These are phyloP conservation scores for Cercospora beticola DNA, from an alignment of 2,329 filamentous ascomycete genomes.

Conservation along the genomic window DNA sequence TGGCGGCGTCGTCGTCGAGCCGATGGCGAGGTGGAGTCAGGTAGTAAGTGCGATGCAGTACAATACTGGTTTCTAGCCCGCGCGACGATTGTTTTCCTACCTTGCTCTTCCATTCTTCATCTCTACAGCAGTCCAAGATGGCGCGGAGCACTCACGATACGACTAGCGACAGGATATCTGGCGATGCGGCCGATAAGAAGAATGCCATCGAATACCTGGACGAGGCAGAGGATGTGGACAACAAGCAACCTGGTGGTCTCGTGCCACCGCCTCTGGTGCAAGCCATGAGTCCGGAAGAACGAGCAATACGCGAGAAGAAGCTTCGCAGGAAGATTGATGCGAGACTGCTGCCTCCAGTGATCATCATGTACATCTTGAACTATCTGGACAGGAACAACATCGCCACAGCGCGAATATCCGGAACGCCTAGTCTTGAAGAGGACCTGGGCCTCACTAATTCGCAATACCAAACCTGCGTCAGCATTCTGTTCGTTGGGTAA, in stretches of 20 bases:
- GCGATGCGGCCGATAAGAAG: conserved; percentile 18
- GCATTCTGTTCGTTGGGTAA: conserved; percentile 45
- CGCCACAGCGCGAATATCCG: conserved; percentile 32
- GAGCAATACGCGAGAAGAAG: conserved; percentile 47
- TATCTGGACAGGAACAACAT: conserved; percentile 55
- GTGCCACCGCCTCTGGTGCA: conserved; percentile 21
- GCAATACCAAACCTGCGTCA: conserved; percentile 49
- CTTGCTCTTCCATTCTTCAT: background rate
- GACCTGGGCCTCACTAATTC: conserved; percentile 47
- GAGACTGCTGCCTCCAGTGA: conserved; percentile 65
- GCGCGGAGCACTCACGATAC: conserved; percentile 17
- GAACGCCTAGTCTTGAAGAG: conserved; percentile 45
- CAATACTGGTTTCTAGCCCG: background rate
- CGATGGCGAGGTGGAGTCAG: conserved; percentile 21
- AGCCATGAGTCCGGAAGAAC: conserved; percentile 21
- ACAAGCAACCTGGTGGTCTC: conserved; percentile 19
- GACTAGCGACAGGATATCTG: conserved; percentile 24
- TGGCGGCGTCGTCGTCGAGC: conserved; percentile 13
- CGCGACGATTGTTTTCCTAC: background rate
- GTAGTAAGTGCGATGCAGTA: conserved; percentile 22
- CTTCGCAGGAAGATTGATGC: conserved; percentile 70
- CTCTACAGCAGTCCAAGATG: conserved; percentile 5
- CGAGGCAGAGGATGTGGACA: conserved; percentile 21
- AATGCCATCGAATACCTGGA: conserved; percentile 24
- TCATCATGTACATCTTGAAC: conserved; percentile 76